These are phyloP conservation scores for Cymbopogon citratus DNA, from an alignment of 176 grass and related monocot species.

Conservation along the genomic window DNA sequence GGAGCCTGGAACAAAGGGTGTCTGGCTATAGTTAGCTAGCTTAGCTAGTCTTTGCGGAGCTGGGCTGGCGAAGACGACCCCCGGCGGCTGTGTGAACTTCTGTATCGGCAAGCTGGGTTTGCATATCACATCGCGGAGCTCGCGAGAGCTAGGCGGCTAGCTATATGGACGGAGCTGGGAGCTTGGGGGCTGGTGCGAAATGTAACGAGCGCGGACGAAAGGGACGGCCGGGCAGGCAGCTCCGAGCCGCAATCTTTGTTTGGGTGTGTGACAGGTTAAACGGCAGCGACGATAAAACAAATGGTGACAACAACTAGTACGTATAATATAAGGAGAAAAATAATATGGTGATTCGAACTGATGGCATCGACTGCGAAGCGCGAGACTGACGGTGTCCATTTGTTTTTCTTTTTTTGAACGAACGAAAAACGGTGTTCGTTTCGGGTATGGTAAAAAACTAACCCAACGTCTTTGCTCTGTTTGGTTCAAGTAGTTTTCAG, in stretches of 20 bases:
- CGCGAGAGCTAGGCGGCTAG: neutral
- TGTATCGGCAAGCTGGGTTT: neutral
- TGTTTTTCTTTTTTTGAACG: too few relatives aligned
- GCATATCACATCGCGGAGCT: neutral
- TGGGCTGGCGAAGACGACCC: neutral
- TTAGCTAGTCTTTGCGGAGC: neutral
- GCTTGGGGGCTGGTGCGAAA: neutral
- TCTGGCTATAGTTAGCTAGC: too few relatives aligned
- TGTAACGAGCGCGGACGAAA: neutral
- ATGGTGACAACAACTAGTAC: neutral
- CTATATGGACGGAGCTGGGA: neutral
- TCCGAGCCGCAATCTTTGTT: neutral
- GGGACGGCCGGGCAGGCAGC: neutral
- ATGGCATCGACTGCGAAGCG: neutral
- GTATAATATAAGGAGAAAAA: neutral
- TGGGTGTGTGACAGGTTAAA: neutral
- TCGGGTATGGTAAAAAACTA: too few relatives aligned
- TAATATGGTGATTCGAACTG: neutral
- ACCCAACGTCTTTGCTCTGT: neutral
- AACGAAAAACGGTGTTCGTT: too few relatives aligned
- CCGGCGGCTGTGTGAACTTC: neutral
- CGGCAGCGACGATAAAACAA: neutral
- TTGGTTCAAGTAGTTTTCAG: neutral
- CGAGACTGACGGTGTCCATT: neutral
- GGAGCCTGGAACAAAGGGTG: neutral